Evolutionary conservation across 1,284 basidiomycete genomes (phyloP).

Genomic region (Ganoderma lucidum): DNA sequence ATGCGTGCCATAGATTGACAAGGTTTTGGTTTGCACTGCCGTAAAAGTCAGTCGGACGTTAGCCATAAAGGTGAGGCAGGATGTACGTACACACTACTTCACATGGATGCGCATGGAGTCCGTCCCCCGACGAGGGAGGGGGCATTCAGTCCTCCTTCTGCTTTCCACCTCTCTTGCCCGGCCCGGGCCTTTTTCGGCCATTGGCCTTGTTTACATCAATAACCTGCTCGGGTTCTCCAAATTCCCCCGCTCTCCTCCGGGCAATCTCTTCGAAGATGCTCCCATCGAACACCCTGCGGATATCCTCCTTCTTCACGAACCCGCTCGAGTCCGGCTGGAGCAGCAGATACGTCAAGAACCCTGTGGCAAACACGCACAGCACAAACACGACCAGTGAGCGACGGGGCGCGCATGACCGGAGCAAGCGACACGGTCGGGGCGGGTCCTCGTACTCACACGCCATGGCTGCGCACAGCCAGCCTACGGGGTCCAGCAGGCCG

Average conservation of each 20-base stretch:
- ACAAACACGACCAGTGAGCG: too few relatives aligned
- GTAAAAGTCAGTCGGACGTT: too few relatives aligned
- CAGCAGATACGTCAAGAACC: conserved; percentile 51
- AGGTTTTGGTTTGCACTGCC: too few relatives aligned
- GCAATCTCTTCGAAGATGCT: conserved; percentile 40
- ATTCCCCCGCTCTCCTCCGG: not conserved
- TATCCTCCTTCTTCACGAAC: conserved; percentile 55
- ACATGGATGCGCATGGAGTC: too few relatives aligned
- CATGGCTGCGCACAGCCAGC: conserved; percentile 42
- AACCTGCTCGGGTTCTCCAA: not conserved
- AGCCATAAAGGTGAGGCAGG: too few relatives aligned
- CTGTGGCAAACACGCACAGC: conserved; percentile 7
- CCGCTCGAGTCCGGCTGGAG: conserved; percentile 55
- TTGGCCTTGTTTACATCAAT: not conserved
- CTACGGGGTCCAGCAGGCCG: conserved; percentile 46
- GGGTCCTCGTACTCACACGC: conserved; percentile 39
- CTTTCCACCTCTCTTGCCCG: not conserved
- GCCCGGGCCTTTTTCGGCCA: not conserved
- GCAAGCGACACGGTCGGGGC: too few relatives aligned
- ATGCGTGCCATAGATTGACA: too few relatives aligned
- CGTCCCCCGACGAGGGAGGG: not conserved
- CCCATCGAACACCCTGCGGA: conserved; percentile 55
- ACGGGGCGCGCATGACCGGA: too few relatives aligned
- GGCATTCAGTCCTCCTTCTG: not conserved
- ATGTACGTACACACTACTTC: too few relatives aligned